Evolutionary conservation across 2,329 filamentous ascomycete species (phyloP).

Genomic region (Pyrenophora teres): DNA sequence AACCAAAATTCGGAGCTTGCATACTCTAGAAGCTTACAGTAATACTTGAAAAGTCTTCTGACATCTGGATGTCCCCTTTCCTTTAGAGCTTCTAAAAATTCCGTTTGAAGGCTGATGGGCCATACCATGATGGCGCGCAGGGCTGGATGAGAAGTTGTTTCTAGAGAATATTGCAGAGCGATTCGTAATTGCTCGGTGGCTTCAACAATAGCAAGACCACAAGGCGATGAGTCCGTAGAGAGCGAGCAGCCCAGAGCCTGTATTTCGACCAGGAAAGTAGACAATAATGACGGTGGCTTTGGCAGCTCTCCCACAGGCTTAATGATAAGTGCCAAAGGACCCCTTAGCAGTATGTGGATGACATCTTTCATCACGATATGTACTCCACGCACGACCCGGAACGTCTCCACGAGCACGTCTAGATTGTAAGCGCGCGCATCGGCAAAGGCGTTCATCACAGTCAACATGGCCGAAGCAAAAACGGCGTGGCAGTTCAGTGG

Average conservation of each 20-base stretch:
- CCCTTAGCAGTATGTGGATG: slow-evolving; percentile 24
- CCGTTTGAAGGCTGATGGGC: slow-evolving; percentile 26
- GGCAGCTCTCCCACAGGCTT: slow-evolving; percentile 8
- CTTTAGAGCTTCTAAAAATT: slow-evolving; percentile 25
- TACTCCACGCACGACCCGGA: slow-evolving; percentile 37
- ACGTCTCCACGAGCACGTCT: slow-evolving; percentile 33
- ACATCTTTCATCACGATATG: slow-evolving; percentile 26
- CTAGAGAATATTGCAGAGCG: slow-evolving; percentile 24
- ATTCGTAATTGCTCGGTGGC: slow-evolving; percentile 24
- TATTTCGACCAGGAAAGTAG: slow-evolving; percentile 29
- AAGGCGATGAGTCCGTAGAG: slow-evolving; percentile 12
- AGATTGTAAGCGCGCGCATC: slow-evolving; percentile 22
- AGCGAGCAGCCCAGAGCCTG: slow-evolving; percentile 13
- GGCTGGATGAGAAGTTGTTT: slow-evolving; percentile 27
- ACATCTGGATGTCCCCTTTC: slow-evolving; percentile 16
- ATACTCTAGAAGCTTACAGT: slow-evolving; percentile 28
- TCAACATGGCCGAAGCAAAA: slow-evolving; percentile 30
- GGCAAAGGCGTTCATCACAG: slow-evolving; percentile 34
- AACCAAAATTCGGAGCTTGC: slow-evolving; percentile 34
- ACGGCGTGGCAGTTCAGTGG: slow-evolving; percentile 38
- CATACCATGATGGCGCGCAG: slow-evolving; percentile 27
- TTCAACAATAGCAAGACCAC: slow-evolving; percentile 6
- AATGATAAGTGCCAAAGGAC: slow-evolving; percentile 31
- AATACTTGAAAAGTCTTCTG: slow-evolving; percentile 22
- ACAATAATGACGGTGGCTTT: slow-evolving; percentile 25